These are phyloP conservation scores for Yamadazyma kanchanaburiensis DNA, from an alignment of 1,139 yeast genomes.

Conservation along the genomic window DNA sequence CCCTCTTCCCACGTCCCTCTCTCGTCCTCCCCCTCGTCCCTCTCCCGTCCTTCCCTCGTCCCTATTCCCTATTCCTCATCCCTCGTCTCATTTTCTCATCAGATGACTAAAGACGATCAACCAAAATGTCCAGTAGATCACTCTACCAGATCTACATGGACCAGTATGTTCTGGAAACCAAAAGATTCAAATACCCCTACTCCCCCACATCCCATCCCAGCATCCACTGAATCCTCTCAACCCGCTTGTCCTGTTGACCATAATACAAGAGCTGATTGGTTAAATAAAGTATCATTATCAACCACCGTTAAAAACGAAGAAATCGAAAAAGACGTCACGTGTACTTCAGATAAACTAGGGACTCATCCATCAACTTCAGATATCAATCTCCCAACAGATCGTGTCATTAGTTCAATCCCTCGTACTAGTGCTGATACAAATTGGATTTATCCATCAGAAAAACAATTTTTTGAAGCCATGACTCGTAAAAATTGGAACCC, in stretches of 20 bases:
- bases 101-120: conserved; percentile 7
- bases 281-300: conserved; percentile 33
- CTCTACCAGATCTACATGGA: conserved; percentile 17
- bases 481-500: conserved; percentile 87
- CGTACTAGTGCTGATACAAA: conserved; percentile 60
- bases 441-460: conserved; percentile 96
- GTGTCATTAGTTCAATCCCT: conserved; percentile 84
- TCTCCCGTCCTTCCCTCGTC: no score
- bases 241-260: conserved; percentile 69
- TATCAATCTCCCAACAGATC: conserved; percentile 53
- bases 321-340: conserved; percentile 42
- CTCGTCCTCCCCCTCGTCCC: no score
- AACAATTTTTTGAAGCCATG: conserved; percentile 95
- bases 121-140: conserved; percentile 25
- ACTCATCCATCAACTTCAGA: conserved; percentile 10
- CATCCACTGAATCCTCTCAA: conserved; percentile 18
- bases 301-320: conserved; percentile 31
- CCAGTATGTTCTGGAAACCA: conserved; percentile 7
- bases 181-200: conserved; percentile 11
- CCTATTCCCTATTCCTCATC: no score
- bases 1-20: no score
- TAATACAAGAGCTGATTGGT: conserved; percentile 56
- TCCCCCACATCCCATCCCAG: neutral
- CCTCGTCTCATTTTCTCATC: no score
- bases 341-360: conserved; percentile 42